These are phyloP conservation scores for Litsea cubeba DNA, from an alignment of 164 flowering plant genomes.

Conservation along the genomic window DNA sequence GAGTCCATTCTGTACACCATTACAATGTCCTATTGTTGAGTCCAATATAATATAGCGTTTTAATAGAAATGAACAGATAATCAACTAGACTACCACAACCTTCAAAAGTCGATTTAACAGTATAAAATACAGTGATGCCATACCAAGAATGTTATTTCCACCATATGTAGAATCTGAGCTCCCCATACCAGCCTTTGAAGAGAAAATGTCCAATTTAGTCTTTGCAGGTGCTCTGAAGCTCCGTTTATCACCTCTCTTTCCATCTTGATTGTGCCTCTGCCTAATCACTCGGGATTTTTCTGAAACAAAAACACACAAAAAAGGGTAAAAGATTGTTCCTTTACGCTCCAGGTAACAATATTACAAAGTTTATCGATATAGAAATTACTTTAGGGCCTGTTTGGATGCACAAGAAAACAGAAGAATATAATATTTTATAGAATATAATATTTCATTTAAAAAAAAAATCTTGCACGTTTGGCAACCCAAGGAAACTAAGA, in stretches of 20 bases:
- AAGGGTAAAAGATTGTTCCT: not conserved
- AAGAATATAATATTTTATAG: too few species aligned
- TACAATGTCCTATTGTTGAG: too few species aligned
- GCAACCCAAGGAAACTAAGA: not conserved
- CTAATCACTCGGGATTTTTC: constrained; percentile 47
- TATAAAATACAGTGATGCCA: constrained; percentile 9
- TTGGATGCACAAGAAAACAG: not conserved
- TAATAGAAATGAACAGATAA: not conserved
- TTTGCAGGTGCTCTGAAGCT: constrained; percentile 41
- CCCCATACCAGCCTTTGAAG: constrained; percentile 38
- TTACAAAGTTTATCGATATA: not conserved
- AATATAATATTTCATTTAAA: too few species aligned
- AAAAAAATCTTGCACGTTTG: too few species aligned
- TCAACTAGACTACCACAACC: not conserved
- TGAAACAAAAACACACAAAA: constrained; percentile 16
- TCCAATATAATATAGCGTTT: too few species aligned
- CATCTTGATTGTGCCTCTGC: constrained; percentile 36
- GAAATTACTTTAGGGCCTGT: not conserved
- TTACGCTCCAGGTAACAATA: not conserved
- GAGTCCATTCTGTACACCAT: too few species aligned
- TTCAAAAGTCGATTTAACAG: not conserved
- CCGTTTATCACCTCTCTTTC: constrained; percentile 61
- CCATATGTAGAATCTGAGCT: constrained; percentile 44
- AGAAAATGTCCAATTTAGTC: constrained; percentile 46
- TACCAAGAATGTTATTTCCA: constrained; percentile 69